Percentiles rank a stretch among this genome's conserved stretches.
Evolutionary conservation across 176 grass and related monocot genomes (phyloP).

Genomic region (Triticum urartu): DNA sequence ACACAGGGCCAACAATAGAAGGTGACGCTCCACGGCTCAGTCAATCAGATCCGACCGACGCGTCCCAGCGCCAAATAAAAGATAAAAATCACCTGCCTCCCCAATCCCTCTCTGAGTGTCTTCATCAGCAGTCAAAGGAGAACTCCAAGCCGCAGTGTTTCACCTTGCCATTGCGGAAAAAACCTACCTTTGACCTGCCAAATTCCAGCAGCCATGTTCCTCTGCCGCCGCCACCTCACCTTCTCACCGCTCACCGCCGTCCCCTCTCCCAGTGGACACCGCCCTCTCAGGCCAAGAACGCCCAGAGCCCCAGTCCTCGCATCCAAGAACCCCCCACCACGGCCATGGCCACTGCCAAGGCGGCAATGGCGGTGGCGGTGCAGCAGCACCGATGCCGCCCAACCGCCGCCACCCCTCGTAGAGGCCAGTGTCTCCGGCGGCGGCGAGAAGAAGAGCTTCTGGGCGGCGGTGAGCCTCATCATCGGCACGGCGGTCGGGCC

Average conservation of each 20-base stretch:
- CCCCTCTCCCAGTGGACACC: neutral
- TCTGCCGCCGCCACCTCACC: neutral
- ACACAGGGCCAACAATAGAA: too few species aligned
- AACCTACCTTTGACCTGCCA: slow-evolving; percentile 11
- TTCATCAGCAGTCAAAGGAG: neutral
- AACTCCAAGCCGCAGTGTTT: neutral
- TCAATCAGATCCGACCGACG: too few species aligned
- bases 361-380: slow-evolving; percentile 35
- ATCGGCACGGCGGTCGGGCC: slow-evolving; percentile 77
- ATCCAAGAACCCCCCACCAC: neutral
- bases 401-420: too few species aligned
- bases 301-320: neutral
- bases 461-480: slow-evolving; percentile 74
- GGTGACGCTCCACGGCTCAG: too few species aligned
- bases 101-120: neutral
- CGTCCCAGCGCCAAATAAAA: too few species aligned
- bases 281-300: neutral
- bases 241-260: neutral
- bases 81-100: too few species aligned
- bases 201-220: slow-evolving; percentile 27
- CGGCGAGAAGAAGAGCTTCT: slow-evolving; percentile 59
- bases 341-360: neutral
- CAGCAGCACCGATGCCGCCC: neutral
- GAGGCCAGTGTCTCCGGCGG: neutral
- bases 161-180: neutral